These are phyloP conservation scores for Zarea fungicola DNA, from an alignment of 2,329 filamentous ascomycete genomes.

Conservation along the genomic window DNA sequence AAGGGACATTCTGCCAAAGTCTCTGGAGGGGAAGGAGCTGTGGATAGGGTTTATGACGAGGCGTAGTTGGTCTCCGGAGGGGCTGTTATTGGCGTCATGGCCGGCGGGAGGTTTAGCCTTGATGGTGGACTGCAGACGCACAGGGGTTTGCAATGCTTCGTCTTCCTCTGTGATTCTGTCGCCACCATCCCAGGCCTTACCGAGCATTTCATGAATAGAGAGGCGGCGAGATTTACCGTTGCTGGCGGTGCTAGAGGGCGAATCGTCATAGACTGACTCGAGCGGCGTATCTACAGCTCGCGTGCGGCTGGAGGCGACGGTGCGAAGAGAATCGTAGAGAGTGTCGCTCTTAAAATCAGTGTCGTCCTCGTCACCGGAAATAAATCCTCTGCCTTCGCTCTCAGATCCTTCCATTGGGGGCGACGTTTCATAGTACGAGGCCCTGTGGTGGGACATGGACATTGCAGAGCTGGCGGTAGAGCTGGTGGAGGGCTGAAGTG, in stretches of 20 bases:
- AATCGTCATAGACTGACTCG: slow-evolving; percentile 78
- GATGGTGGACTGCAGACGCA: slow-evolving; percentile 32
- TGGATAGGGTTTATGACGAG: slow-evolving; percentile 20
- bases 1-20: slow-evolving; percentile 48
- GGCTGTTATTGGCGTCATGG: slow-evolving; percentile 21
- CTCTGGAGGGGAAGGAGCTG: slow-evolving; percentile 31
- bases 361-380: slow-evolving; percentile 70
- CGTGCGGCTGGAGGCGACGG: slow-evolving; percentile 60
- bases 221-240: slow-evolving; percentile 49
- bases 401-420: slow-evolving; percentile 68
- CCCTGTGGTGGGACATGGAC: slow-evolving; percentile 27
- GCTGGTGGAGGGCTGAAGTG: slow-evolving; percentile 39
- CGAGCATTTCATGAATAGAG: slow-evolving; percentile 56
- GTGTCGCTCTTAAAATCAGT: slow-evolving; percentile 75
- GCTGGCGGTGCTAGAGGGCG: slow-evolving; percentile 55
- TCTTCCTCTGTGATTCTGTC: slow-evolving; percentile 60
- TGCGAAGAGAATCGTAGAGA: slow-evolving; percentile 71
- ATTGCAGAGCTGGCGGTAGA: slow-evolving; percentile 38
- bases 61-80: neutral
- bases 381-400: slow-evolving; percentile 57
- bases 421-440: slow-evolving; percentile 26
- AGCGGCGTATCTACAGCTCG: slow-evolving; percentile 65
- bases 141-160: slow-evolving; percentile 49
- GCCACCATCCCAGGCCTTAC: slow-evolving; percentile 48
- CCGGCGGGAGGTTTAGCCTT: slow-evolving; percentile 16